phyloP scores from a whole-genome alignment of 2,329 filamentous ascomycete genomes.

The Hypoxylon sp. region DNA sequence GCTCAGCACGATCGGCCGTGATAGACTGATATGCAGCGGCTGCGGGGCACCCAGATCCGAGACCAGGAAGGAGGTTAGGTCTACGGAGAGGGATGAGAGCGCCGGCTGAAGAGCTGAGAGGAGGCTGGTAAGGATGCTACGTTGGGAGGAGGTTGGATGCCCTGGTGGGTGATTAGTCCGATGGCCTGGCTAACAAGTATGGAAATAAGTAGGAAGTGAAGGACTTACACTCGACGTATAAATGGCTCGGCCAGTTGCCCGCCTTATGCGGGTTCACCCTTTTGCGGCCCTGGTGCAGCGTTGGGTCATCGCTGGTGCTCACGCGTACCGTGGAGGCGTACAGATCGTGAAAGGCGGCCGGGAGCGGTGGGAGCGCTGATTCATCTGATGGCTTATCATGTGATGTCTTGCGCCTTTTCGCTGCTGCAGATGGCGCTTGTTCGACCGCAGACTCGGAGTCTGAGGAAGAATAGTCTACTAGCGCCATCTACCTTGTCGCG shows the following conservation, averaged over 20 bases:
- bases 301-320: conserved; percentile 84
- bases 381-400: conserved; percentile 16
- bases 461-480: conserved; percentile 60
- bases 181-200: not conserved
- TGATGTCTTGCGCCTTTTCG: conserved; percentile 51
- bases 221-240: conserved; percentile 90
- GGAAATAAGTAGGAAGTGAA: conserved; percentile 10
- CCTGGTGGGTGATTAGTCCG: conserved; percentile 37
- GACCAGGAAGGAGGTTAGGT: conserved; percentile 77
- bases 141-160: conserved; percentile 58
- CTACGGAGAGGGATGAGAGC: conserved; percentile 51
- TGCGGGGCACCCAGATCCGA: conserved; percentile 83
- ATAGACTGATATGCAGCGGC: conserved; percentile 92
- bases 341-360: conserved; percentile 85
- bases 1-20: conserved; percentile 80
- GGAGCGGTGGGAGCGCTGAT: conserved; percentile 77
- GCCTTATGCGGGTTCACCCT: conserved; percentile 85
- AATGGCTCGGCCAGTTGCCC: conserved; percentile 92
- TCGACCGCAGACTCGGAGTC: conserved; percentile 48
- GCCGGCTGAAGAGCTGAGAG: conserved; percentile 57
- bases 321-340: conserved; percentile 87
- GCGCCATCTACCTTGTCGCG: conserved; percentile 49
- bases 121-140: conserved; percentile 62
- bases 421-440: conserved; percentile 16
- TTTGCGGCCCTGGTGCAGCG: conserved; percentile 86